A percentile compares a stretch with the other conserved stretches of the same genome.
Evolutionary conservation across 768 basidiomycete genomes (phyloP).

Genomic region (Termitomyces sp.): DNA sequence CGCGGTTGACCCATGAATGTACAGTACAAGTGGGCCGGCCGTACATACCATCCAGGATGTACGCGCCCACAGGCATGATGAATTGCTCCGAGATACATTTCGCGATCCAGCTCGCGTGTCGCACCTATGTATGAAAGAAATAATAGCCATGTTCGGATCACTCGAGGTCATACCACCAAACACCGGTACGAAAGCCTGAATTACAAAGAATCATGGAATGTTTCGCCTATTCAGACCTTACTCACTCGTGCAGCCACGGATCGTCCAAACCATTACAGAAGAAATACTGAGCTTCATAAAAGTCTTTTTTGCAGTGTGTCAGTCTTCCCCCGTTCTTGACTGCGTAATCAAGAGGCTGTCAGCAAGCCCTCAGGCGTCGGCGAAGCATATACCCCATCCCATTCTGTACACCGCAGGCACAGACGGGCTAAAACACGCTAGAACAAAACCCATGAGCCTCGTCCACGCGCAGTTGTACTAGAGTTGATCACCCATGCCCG

Average conservation of each 20-base stretch:
- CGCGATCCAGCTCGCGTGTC: conserved; percentile 36
- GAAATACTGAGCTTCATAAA: conserved; percentile 31
- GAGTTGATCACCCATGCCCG: conserved; percentile 15
- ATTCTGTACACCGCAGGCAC: conserved; percentile 25
- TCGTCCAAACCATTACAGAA: conserved; percentile 35
- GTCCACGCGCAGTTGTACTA: too few species aligned
- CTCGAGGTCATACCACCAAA: conserved; percentile 24
- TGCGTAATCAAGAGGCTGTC: conserved; percentile 3
- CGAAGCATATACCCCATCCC: conserved; percentile 30
- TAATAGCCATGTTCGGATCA: too few species aligned
- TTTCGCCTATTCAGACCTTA: conserved; percentile 14
- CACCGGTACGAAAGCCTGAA: conserved; percentile 26
- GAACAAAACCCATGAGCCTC: background rate
- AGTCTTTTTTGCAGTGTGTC: conserved; percentile 31
- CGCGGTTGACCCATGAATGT: background rate
- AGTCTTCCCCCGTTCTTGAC: conserved; percentile 34
- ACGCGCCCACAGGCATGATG: conserved; percentile 33
- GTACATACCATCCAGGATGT: conserved; percentile 32
- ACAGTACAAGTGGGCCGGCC: background rate
- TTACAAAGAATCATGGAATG: too few species aligned
- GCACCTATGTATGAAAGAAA: conserved; percentile 24
- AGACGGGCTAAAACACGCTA: conserved; percentile 38
- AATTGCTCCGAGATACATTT: conserved; percentile 30
- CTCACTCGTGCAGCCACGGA: conserved; percentile 37
- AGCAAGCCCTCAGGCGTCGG: background rate